Conservation (phyloP, 164 flowering plant genomes). For the Euptelea pleiosperma region DNA sequence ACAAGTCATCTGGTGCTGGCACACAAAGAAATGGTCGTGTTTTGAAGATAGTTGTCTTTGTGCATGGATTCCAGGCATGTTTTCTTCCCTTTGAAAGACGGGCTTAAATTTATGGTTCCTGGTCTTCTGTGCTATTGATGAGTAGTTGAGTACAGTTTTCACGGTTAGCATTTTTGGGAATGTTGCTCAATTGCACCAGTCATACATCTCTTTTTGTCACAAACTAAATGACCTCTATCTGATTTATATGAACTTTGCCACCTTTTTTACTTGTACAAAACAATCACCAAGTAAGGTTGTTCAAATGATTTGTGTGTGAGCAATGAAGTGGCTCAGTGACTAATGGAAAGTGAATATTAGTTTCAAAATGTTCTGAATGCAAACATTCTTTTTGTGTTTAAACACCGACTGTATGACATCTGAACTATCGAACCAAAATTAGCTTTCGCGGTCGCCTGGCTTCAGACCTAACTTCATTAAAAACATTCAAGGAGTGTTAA, state of each 20-base stretch:
- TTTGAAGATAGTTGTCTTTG: conserved; percentile 79
- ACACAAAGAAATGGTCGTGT: conserved; percentile 46
- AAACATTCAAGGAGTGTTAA: neutral
- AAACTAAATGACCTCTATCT: too few relatives aligned
- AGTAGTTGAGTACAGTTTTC: neutral
- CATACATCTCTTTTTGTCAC: too few relatives aligned
- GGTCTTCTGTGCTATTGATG: neutral
- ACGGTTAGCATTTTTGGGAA: neutral
- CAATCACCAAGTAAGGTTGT: too few relatives aligned
- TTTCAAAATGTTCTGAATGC: too few relatives aligned
- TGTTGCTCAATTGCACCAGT: too few relatives aligned
- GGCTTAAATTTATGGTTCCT: neutral
- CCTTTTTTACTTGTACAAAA: too few relatives aligned
- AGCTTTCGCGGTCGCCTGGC: neutral
- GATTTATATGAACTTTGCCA: too few relatives aligned
- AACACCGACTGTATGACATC: neutral
- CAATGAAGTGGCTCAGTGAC: too few relatives aligned
- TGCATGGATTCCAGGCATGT: conserved; percentile 97
- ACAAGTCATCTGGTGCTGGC: conserved; percentile 31
- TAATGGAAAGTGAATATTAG: too few relatives aligned
- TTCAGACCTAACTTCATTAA: too few relatives aligned
- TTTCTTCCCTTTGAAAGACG: conserved; percentile 5
- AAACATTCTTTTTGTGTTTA: too few relatives aligned
- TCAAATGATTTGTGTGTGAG: too few relatives aligned
- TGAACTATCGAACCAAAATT: neutral